Evolutionary conservation across 495 filamentous ascomycete genomes (phyloP).

Genomic region (Daldinia caldariorum): DNA sequence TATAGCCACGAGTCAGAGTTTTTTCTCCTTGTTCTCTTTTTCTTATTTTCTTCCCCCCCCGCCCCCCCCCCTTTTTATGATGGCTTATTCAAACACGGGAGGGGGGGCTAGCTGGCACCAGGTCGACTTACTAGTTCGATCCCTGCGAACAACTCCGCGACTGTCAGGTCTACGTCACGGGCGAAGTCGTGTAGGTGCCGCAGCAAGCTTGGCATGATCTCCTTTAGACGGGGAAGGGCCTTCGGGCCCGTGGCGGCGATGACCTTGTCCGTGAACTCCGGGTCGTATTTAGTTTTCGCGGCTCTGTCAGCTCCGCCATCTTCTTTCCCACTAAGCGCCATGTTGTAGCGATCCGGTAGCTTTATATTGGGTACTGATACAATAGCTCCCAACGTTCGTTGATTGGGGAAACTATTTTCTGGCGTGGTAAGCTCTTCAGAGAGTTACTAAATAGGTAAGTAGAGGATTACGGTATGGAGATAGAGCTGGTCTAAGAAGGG

Average conservation of each 20-base stretch:
- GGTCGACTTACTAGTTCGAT: slow-evolving; percentile 53
- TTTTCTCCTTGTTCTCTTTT: too few species aligned
- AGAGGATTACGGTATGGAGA: neutral
- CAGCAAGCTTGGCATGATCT: slow-evolving; percentile 64
- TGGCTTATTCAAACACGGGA: too few species aligned
- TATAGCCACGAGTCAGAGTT: slow-evolving; percentile 41
- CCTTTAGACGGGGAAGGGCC: slow-evolving; percentile 63
- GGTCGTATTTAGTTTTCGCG: slow-evolving; percentile 54
- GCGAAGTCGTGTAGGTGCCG: slow-evolving; percentile 68
- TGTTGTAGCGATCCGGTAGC: neutral
- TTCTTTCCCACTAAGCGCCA: slow-evolving; percentile 11
- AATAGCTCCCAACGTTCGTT: neutral
- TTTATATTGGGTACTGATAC: neutral
- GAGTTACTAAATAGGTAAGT: neutral
- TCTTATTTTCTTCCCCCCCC: too few species aligned
- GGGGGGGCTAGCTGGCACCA: neutral
- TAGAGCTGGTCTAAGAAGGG: neutral
- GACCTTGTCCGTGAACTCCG: slow-evolving; percentile 73
- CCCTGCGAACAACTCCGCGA: slow-evolving; percentile 62
- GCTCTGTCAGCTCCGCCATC: slow-evolving; percentile 2
- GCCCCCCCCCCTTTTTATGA: too few species aligned
- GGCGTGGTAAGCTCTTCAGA: neutral
- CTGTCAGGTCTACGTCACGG: slow-evolving; percentile 66
- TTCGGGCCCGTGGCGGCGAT: slow-evolving; percentile 76
- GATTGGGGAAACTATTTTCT: neutral